Percentiles rank a stretch among this genome's conserved stretches.
These are phyloP conservation scores for Penicillium nordicum DNA, from an alignment of 2,329 filamentous ascomycete genomes.

Conservation along the genomic window DNA sequence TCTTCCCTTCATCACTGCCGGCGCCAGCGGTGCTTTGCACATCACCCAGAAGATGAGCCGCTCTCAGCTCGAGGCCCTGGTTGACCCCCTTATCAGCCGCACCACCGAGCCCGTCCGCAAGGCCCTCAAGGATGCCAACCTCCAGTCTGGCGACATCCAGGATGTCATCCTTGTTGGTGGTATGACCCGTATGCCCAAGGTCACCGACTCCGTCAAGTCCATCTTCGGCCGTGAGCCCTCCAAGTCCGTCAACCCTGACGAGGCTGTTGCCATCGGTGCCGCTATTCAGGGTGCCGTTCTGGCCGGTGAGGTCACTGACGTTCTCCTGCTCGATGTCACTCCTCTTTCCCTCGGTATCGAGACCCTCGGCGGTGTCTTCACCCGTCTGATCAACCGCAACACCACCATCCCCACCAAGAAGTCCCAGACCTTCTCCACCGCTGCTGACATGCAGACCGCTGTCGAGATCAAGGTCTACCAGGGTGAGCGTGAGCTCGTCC, in stretches of 20 bases:
- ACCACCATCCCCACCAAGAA: constrained; percentile 99
- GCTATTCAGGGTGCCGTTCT: constrained; percentile 96
- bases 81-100: constrained; percentile 80
- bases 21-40: constrained; percentile 93
- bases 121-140: constrained; percentile 91
- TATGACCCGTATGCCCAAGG: constrained; percentile 99
- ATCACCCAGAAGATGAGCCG: constrained; percentile 95
- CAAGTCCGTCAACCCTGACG: constrained; percentile 98
- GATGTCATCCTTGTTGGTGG: constrained; percentile 97
- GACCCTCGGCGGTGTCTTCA: constrained; percentile 97
- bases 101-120: constrained; percentile 93
- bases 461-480: constrained; percentile 99
- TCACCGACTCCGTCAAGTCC: constrained; percentile 89
- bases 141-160: constrained; percentile 90
- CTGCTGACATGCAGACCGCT: constrained; percentile 95
- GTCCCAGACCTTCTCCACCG: constrained; percentile 96
- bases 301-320: constrained; percentile 92
- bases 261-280: constrained; percentile 96
- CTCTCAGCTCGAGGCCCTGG: constrained; percentile 86
- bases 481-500: constrained; percentile 98
- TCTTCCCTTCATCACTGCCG: constrained; percentile 96
- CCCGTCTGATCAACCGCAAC: constrained; percentile 96
- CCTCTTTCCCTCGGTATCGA: constrained; percentile 97
- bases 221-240: constrained; percentile 95
- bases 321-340: constrained; percentile 91